Percentiles rank a stretch among this genome's conserved stretches.
Evolutionary conservation across 148 eudicot species (phyloP).

Genomic region (Spergularia marina): DNA sequence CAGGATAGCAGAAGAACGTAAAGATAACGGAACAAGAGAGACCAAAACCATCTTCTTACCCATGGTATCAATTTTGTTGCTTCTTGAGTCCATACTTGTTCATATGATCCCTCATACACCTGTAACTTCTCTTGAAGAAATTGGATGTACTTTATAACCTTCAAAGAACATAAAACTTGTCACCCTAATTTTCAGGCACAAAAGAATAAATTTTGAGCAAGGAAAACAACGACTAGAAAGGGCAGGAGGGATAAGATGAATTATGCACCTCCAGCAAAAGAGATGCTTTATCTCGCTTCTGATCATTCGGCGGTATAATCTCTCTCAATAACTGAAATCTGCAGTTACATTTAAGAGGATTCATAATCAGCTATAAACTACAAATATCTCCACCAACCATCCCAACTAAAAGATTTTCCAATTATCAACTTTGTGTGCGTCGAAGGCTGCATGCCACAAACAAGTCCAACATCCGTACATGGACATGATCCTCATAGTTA

Average conservation of each 20-base stretch:
- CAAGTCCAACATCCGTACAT: too few species aligned
- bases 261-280: slow-evolving; percentile 79
- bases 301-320: slow-evolving; percentile 89
- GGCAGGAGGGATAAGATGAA: neutral
- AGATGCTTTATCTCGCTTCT: slow-evolving; percentile 92
- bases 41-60: slow-evolving; percentile 42
- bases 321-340: slow-evolving; percentile 89
- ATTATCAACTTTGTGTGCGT: too few species aligned
- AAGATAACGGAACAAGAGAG: neutral
- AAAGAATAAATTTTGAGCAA: neutral
- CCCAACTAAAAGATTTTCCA: too few species aligned
- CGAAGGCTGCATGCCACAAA: too few species aligned
- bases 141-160: slow-evolving; percentile 89
- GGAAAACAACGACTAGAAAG: neutral
- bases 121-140: slow-evolving; percentile 74
- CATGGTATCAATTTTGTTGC: slow-evolving; percentile 63
- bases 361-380: neutral
- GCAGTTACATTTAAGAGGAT: slow-evolving; percentile 22
- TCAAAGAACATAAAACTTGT: slow-evolving; percentile 23
- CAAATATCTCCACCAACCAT: too few species aligned
- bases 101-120: slow-evolving; percentile 69
- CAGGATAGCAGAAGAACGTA: neutral
- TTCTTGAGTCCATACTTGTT: slow-evolving; percentile 74
- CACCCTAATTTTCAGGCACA: neutral
- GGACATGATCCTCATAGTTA: neutral